phyloP scores from a whole-genome alignment of 495 filamentous ascomycete genomes.

The Xylaria cubensis region DNA sequence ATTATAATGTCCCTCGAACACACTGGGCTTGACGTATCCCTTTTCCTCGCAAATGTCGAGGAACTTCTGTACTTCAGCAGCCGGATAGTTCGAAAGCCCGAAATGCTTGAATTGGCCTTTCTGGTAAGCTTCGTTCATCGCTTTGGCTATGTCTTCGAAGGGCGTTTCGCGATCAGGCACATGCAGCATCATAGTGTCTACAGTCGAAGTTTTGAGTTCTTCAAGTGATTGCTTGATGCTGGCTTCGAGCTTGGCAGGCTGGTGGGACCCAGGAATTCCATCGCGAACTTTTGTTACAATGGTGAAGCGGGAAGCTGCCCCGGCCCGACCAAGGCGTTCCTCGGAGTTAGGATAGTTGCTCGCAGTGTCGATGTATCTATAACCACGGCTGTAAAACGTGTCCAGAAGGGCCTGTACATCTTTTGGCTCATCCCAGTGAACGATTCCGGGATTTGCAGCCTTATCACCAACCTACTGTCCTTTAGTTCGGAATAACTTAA shows the following conservation, averaged over 20 bases:
- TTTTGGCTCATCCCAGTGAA: conserved; percentile 31
- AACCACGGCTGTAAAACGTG: conserved; percentile 33
- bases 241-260: conserved; percentile 31
- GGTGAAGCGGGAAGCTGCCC: conserved; percentile 25
- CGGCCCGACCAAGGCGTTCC: conserved; percentile 32
- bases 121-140: conserved; percentile 47
- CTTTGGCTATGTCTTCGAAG: conserved; percentile 50
- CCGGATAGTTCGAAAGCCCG: conserved; percentile 55
- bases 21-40: conserved; percentile 50
- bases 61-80: conserved; percentile 52
- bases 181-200: conserved; percentile 52
- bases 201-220: conserved; percentile 27
- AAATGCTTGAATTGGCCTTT: conserved; percentile 50
- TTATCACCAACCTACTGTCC: conserved; percentile 30
- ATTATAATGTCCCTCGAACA: conserved; percentile 61
- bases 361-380: conserved; percentile 39
- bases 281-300: conserved; percentile 40
- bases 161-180: conserved; percentile 49
- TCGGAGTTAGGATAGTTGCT: conserved; percentile 38
- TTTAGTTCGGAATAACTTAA: not conserved
- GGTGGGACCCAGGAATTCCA: conserved; percentile 31
- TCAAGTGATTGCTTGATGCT: conserved; percentile 39
- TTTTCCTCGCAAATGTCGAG: conserved; percentile 50
- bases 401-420: conserved; percentile 34
- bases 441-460: conserved; percentile 15